Conservation (phyloP, 2,329 filamentous ascomycete genomes). For the Ramularia collo-cygni region DNA sequence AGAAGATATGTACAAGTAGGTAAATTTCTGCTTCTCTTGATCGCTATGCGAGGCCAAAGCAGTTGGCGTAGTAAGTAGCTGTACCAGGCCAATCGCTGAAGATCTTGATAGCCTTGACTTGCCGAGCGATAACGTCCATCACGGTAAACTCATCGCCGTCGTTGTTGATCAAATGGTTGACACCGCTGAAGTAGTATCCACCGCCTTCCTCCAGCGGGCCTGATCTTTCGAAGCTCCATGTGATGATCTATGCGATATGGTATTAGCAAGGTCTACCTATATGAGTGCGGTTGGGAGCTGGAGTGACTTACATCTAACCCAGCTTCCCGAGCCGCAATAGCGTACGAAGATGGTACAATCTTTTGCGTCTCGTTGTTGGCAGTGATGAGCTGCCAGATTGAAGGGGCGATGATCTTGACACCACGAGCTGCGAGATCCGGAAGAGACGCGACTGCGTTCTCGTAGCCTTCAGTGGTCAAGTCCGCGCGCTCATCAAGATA, state of each 20-base stretch:
- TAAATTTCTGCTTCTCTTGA: no score
- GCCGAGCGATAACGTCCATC: constrained; percentile 55
- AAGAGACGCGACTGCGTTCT: constrained; percentile 51
- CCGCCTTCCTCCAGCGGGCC: constrained; percentile 48
- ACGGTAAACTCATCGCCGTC: constrained; percentile 62
- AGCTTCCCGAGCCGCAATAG: constrained; percentile 51
- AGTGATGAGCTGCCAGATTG: constrained; percentile 55
- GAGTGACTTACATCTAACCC: constrained; percentile 39
- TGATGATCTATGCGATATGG: constrained; percentile 45
- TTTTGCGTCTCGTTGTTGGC: constrained; percentile 40
- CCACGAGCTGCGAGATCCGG: constrained; percentile 50
- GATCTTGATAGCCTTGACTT: constrained; percentile 55
- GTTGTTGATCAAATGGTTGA: constrained; percentile 49
- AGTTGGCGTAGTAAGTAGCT: constrained; percentile 65
- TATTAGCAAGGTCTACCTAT: no score
- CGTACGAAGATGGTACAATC: constrained; percentile 59
- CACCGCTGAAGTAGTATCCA: constrained; percentile 50
- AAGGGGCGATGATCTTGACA: constrained; percentile 57
- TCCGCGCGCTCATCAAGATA: constrained; percentile 59
- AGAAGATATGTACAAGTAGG: no score
- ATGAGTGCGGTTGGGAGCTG: no score
- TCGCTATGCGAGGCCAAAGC: no score
- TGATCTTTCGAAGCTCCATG: constrained; percentile 63
- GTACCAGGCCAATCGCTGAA: constrained; percentile 67
- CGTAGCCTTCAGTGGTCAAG: constrained; percentile 41